Evolutionary conservation across 305 asterid genomes (phyloP), one percentile per base, ranked within the genome.

Genomic region (Fraxinus albicans): DNA sequence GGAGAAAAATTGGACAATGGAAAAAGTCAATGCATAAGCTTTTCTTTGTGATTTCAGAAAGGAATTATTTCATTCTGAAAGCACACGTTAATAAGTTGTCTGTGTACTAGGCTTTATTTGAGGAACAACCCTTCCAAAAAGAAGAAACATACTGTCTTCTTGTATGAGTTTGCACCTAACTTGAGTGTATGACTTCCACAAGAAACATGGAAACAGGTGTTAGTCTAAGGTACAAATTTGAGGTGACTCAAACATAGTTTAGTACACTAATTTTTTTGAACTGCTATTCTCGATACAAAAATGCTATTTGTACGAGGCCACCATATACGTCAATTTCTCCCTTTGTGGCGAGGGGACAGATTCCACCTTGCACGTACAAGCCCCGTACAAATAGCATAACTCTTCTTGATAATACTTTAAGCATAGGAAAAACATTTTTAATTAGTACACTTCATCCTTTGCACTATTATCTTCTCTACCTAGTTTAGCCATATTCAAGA

Each of bases 1-100:
- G 73, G 84, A 80, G 82, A 92, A 86, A 89, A 73, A 79, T 70
- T 96, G 99, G 97, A 89, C 82, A 23, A 86, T 87, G 75, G 88
- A 90, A 75, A 89, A 82, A 78, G 88, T 96, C 83, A 91, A 96
- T 81, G 95, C 98, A 63, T 93, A 87, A 12, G 19, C 36, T 12
- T 78, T 12, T 7, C 19, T 12, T 50, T 27, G 34, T 10, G 74
- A 27, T 29, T 69, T 69, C 19, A 27, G 36, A 27, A 27, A 67
- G 36, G 36, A 67, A 67, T 67, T 25, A 25, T 9, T 25, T 27
- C 31, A 63, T 63, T 63, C 34, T 27, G 21, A 27, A 27, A 25
- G 75, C 40, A 27, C 13, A 69, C 29, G 75, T 67, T 67, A 67
- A 67, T 12, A 47, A 3, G 55, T 15, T 17, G 60, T 50, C 21